Evolutionary conservation across 495 filamentous ascomycete species (phyloP).

Genomic region (Choiromyces venosus): DNA sequence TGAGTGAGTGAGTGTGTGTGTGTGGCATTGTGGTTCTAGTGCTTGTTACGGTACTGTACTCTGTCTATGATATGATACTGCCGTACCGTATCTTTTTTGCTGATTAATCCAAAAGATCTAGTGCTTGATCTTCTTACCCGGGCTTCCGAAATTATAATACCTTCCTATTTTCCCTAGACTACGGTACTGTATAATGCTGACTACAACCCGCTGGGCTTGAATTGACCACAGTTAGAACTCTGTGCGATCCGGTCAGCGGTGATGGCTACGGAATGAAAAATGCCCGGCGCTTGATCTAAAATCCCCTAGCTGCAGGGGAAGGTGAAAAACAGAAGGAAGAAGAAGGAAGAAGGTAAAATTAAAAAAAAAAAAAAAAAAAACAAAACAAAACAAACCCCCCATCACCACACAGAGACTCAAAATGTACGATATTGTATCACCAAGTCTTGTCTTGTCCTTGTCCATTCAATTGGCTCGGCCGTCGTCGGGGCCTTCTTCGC

Average conservation of each 20-base stretch:
- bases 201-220: too few relatives aligned
- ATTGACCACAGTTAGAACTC: not conserved
- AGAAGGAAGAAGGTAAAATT: not conserved
- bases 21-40: not conserved
- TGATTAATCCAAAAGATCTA: not conserved
- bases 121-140: not conserved
- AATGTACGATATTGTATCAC: constrained; percentile 1
- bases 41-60: not conserved
- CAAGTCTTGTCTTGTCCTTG: not conserved
- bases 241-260: not conserved
- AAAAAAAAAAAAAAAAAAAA: not conserved
- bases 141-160: not conserved
- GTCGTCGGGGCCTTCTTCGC: not conserved
- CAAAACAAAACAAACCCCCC: not conserved
- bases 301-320: not conserved
- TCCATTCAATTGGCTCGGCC: not conserved
- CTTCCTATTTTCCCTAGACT: not conserved
- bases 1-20: not conserved
- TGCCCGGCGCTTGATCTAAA: not conserved
- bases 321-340: not conserved
- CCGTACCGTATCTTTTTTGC: too few relatives aligned
- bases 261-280: not conserved
- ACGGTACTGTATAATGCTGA: not conserved
- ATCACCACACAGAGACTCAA: not conserved
- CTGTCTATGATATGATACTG: not conserved